Evolutionary conservation across 139 green algal species (phyloP), one percentile per base, ranked within the genome.

Genomic region (Penium margaritaceum): DNA sequence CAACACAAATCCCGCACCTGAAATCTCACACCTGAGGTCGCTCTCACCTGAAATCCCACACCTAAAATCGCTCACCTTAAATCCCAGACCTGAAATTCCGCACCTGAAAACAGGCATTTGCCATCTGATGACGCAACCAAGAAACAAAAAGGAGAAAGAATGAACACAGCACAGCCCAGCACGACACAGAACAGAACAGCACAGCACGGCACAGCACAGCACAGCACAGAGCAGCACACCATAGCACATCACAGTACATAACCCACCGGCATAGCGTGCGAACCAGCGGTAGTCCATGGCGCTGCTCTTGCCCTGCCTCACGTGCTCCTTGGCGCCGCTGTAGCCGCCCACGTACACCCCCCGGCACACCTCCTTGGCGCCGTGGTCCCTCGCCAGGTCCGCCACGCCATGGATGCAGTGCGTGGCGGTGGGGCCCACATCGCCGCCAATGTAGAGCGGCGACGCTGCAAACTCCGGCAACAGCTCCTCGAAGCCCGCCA

Each of bases 401-500:
- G 41, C 60, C 35, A 86, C 41, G 35, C 61, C 61, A 76, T 95
- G 90, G 44, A 94, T 27, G 46, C 91, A 60, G 63, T 88, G 78
- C 34, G 92, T 67, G 36, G 84, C 83, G 32, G 83, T 76, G 0
- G 41, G 35, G 27, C 87, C 88, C 33, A 96, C 88, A 72, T 95
- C 89, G 2, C 90, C 90, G 7, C 90, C 90, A 4, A 93, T 67
- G 67, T 89, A 92, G 27, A 96, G 69, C 15, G 29, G 34, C 38
- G 79, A 86, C 7, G 81, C 44, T 1, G 44, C 67, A 43, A 92
- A 91, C 54, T 87, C 82, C 1, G 78, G 77, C 46, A 57, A 61
- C 3, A 89, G 54, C 19, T 72, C 61, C 24, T 63, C 80, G 61
- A 72, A 71, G 1, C 71, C 71, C 35, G 71, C 33, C 34, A 78